Percentiles rank a stretch among this genome's conserved stretches.
Conservation (phyloP, 148 eudicot genomes). For the Silene conica region DNA sequence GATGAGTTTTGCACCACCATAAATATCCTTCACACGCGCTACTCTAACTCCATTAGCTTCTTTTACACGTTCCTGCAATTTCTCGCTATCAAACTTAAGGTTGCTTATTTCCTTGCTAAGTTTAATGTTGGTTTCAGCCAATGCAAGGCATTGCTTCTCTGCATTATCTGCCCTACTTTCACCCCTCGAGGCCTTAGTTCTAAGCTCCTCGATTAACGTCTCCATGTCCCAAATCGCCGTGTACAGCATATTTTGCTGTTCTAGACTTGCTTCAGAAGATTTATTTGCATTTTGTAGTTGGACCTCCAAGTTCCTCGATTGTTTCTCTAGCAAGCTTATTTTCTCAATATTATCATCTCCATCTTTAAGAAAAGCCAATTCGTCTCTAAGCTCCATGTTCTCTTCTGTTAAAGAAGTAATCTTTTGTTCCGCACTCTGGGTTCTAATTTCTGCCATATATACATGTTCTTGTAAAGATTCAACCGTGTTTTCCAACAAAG, state of each 20-base stretch:
- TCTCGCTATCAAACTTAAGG: constrained; percentile 43
- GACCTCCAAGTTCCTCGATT: constrained; percentile 58
- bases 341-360: constrained; percentile 55
- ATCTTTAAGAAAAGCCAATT: constrained; percentile 63
- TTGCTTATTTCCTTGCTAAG: constrained; percentile 47
- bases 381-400: constrained; percentile 71
- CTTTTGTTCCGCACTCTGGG: constrained; percentile 61
- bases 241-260: constrained; percentile 88
- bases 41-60: constrained; percentile 38
- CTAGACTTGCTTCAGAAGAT: constrained; percentile 74
- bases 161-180: constrained; percentile 58
- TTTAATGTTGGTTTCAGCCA: constrained; percentile 58
- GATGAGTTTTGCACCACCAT: constrained; percentile 44
- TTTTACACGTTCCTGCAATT: constrained; percentile 38
- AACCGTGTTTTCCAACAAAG: constrained; percentile 39
- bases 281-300: constrained; percentile 58
- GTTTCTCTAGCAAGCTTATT: constrained; percentile 68
- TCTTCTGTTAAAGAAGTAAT: constrained; percentile 54
- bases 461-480: constrained; percentile 50
- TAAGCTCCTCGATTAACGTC: constrained; percentile 84
- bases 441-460: constrained; percentile 50
- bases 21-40: constrained; percentile 52
- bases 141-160: constrained; percentile 50
- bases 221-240: constrained; percentile 99
- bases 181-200: constrained; percentile 62